phyloP scores from a whole-genome alignment of 2,329 filamentous ascomycete species.

The Torrubiella hemipterigena region DNA sequence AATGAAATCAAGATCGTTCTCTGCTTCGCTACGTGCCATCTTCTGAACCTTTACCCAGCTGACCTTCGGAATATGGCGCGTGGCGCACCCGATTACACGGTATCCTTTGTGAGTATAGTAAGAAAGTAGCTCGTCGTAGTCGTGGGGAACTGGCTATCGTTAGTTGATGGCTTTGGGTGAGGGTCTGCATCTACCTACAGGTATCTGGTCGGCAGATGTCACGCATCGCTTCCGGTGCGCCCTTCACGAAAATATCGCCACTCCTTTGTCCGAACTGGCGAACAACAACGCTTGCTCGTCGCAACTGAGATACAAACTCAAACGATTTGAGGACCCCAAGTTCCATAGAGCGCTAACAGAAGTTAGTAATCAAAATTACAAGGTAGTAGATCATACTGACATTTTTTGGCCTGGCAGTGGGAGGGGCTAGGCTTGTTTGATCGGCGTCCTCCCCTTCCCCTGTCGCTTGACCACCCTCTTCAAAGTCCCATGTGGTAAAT shows the following conservation, averaged over 20 bases:
- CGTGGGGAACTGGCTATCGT: constrained; percentile 50
- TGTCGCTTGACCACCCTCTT: constrained; percentile 66
- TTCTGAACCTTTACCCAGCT: constrained; percentile 94
- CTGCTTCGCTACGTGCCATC: constrained; percentile 77
- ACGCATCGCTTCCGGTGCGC: constrained; percentile 90
- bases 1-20: constrained; percentile 73
- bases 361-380: constrained; percentile 8
- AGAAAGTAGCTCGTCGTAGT: constrained; percentile 81
- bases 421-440: constrained; percentile 66
- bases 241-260: constrained; percentile 87
- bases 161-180: neutral
- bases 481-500: constrained; percentile 85
- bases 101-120: constrained; percentile 94
- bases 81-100: constrained; percentile 90
- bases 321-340: constrained; percentile 85
- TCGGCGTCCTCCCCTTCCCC: constrained; percentile 61
- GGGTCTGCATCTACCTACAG: constrained; percentile 40
- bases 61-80: constrained; percentile 74
- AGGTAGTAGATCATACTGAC: constrained; percentile 14
- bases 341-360: constrained; percentile 49
- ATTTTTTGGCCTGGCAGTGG: constrained; percentile 71
- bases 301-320: constrained; percentile 87
- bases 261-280: constrained; percentile 76
- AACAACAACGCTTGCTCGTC: constrained; percentile 86
- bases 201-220: constrained; percentile 79